These are phyloP conservation scores for Hyphodiscus sp. DNA, from an alignment of 2,329 filamentous ascomycete genomes.

Conservation along the genomic window DNA sequence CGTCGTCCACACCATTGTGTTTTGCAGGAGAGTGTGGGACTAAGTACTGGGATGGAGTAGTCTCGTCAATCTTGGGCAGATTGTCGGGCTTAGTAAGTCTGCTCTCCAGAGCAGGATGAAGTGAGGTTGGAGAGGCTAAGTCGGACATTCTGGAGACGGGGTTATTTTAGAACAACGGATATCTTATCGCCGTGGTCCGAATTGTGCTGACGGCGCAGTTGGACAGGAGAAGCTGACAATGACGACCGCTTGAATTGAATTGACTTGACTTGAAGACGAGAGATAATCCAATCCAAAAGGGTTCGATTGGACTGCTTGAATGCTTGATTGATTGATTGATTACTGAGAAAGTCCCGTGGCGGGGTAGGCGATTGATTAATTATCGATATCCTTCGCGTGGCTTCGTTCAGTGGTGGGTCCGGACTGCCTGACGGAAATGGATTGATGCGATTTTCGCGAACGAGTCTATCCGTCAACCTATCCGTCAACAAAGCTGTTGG, in stretches of 20 bases:
- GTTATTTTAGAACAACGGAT: not conserved
- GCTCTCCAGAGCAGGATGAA: constrained; percentile 44
- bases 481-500: not conserved
- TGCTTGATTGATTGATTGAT: not conserved
- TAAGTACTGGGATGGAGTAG: constrained; percentile 11
- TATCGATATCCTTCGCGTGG: no score
- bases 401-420: no score
- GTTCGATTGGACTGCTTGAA: not conserved
- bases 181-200: not conserved
- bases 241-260: not conserved
- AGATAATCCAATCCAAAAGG: not conserved
- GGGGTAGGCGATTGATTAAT: no score
- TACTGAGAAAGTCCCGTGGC: not conserved
- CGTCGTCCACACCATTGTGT: constrained; percentile 25
- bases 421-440: no score
- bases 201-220: not conserved
- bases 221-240: not conserved
- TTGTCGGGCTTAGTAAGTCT: constrained; percentile 20
- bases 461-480: not conserved
- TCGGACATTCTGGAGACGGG: constrained; percentile 32
- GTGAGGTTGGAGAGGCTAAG: constrained; percentile 40
- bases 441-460: no score
- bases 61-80: constrained; percentile 22
- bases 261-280: not conserved
- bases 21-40: constrained; percentile 14